Base-by-base conservation (phyloP, 352 stramenopile species). In the Phytophthora capsici region DNA sequence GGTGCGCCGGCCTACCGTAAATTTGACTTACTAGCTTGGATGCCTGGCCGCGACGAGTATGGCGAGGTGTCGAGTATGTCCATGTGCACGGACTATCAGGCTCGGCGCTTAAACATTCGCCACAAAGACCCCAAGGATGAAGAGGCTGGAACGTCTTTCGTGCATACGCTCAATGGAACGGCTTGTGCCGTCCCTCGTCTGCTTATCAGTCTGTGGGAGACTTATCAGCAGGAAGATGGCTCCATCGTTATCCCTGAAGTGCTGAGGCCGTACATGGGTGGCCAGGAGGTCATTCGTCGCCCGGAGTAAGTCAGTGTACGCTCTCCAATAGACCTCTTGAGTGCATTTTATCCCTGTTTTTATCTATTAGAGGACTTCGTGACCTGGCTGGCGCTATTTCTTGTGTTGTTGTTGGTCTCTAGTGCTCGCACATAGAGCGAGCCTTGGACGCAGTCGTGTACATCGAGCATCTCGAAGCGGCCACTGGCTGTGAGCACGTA, bases 21-120 rank as follows among this genome's bases (percentile, higher is more conserved):
- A 62, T 95, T 89, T 44, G 90, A 97, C 55, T 69, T 97, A 48
- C 54, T 96, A 8, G 90, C 86, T 13, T 97, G 84, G 78, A 95
- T 97, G 86, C 90, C 90, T 20, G 88, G 84, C 1, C 86, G 86
- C 20, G 38, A 78, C 3, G 83, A 87, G 63, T 93, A 89, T 55
- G 85, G 86, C 51, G 90, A 97, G 61, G 74, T 97, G 28, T 89
- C 84, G 17, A 95, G 84, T 53, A 84, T 94, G 51, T 94, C 84
- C 60, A 95, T 94, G 76, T 97, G 90, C 81, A 96, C 89, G 1
- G 90, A 97, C 66, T 97, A 95, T 58, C 90, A 97, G 66, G 79
- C 86, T 40, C 80, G 90, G 7, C 81, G 89, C 3, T 74, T 97
- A 10, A 90, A 94, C 57, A 95, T 97, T 53, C 86, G 89, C 50